These are phyloP conservation scores for Eimeria maxima DNA, from an alignment of 169 alveolate genomes.

Conservation along the genomic window DNA sequence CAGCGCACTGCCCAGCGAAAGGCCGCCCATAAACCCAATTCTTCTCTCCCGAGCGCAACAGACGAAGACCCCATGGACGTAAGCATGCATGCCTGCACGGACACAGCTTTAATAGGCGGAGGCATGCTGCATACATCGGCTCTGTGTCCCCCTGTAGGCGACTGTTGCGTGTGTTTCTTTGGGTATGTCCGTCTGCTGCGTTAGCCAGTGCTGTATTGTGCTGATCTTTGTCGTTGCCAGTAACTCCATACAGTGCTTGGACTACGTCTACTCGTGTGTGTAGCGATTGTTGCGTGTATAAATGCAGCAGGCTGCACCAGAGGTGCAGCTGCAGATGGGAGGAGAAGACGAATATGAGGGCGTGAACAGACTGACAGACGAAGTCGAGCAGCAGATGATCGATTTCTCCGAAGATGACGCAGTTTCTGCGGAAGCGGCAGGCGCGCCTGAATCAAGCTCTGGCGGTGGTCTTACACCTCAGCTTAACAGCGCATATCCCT, in stretches of 20 bases:
- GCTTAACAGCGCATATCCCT: constrained; percentile 21
- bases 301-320: background rate
- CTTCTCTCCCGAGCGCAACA: background rate
- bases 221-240: background rate
- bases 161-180: too few relatives aligned
- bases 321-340: constrained; percentile 49
- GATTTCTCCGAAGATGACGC: constrained; percentile 15
- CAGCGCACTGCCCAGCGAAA: constrained; percentile 7
- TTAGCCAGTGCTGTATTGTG: background rate
- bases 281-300: background rate
- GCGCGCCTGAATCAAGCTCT: background rate
- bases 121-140: background rate
- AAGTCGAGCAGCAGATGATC: constrained; percentile 25
- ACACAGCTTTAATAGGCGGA: background rate
- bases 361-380: constrained; percentile 34
- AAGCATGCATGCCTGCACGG: background rate
- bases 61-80: constrained; percentile 18
- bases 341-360: background rate
- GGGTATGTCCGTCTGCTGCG: background rate
- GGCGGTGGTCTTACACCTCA: background rate
- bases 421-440: background rate
- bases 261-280: background rate
- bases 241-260: background rate
- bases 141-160: background rate
- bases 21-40: background rate